phyloP scores from a whole-genome alignment of 2,329 filamentous ascomycete species.

The Pochonia chlamydosporia region DNA sequence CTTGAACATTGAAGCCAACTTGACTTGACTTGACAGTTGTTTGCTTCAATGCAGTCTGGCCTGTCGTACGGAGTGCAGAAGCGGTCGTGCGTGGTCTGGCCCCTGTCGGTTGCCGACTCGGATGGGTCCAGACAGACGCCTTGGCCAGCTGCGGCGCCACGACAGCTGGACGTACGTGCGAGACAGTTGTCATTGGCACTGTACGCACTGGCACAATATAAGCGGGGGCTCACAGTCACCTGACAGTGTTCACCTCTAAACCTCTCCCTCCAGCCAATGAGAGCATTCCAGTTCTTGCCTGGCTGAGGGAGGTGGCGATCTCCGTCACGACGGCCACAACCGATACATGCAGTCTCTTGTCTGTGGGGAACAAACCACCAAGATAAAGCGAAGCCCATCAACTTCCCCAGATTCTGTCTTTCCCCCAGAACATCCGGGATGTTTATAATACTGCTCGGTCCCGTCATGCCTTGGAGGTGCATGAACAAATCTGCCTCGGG shows the following conservation, averaged over 20 bases:
- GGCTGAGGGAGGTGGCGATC: constrained; percentile 25
- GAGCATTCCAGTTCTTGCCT: neutral
- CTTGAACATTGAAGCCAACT: no score
- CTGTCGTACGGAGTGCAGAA: no score
- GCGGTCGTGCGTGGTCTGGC: no score
- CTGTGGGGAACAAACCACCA: neutral
- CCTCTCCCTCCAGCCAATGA: neutral
- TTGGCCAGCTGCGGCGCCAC: no score
- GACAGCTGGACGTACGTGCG: no score
- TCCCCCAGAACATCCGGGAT: neutral
- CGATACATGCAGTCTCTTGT: constrained; percentile 1
- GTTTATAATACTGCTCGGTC: neutral
- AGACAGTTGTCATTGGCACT: no score
- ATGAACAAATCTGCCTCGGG: neutral
- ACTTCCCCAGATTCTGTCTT: neutral
- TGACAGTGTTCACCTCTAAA: neutral
- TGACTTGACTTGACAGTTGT: no score
- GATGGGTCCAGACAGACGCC: no score
- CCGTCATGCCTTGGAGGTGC: neutral
- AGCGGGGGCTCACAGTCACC: neutral
- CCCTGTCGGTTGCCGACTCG: no score
- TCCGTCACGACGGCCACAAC: constrained; percentile 17
- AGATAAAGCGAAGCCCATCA: neutral
- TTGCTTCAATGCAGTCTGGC: no score
- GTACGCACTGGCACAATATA: neutral